Evolutionary conservation across 768 basidiomycete species (phyloP).

Genomic region (Phlebiopsis flavidoalba): DNA sequence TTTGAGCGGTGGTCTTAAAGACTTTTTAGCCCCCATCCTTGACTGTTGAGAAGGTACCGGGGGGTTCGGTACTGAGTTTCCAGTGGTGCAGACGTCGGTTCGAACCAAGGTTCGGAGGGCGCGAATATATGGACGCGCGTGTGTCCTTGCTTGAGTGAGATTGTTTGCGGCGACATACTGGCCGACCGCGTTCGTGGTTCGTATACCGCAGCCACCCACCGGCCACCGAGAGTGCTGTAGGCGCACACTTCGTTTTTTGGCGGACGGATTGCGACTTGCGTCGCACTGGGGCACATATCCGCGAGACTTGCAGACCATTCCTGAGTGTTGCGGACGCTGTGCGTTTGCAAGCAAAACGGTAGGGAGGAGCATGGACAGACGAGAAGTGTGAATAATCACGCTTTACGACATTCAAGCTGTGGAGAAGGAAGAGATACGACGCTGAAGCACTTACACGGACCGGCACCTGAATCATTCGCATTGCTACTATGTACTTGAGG

Average conservation of each 20-base stretch:
- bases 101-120: slow-evolving; percentile 55
- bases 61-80: slow-evolving; percentile 30
- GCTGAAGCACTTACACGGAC: slow-evolving; percentile 48
- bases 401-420: slow-evolving; percentile 42
- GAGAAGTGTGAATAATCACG: slow-evolving; percentile 46
- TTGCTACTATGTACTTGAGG: slow-evolving; percentile 23
- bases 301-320: slow-evolving; percentile 89
- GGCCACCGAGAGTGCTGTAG: slow-evolving; percentile 39
- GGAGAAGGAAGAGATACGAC: slow-evolving; percentile 47
- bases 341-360: slow-evolving; percentile 4
- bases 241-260: slow-evolving; percentile 54
- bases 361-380: slow-evolving; percentile 22
- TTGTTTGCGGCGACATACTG: too few relatives aligned
- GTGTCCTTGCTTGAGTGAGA: too few relatives aligned
- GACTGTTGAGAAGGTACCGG: slow-evolving; percentile 36
- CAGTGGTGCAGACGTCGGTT: slow-evolving; percentile 18
- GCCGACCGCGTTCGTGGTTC: slow-evolving; percentile 49
- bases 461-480: slow-evolving; percentile 27
- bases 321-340: slow-evolving; percentile 38
- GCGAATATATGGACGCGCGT: slow-evolving; percentile 46
- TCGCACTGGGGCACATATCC: slow-evolving; percentile 80
- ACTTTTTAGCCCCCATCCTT: slow-evolving; percentile 86
- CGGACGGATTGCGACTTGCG: slow-evolving; percentile 51
- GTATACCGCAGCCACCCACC: slow-evolving; percentile 51
- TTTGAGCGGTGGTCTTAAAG: slow-evolving; percentile 85